Conservation (phyloP, 169 alveolate genomes). For the Eimeria praecox region DNA sequence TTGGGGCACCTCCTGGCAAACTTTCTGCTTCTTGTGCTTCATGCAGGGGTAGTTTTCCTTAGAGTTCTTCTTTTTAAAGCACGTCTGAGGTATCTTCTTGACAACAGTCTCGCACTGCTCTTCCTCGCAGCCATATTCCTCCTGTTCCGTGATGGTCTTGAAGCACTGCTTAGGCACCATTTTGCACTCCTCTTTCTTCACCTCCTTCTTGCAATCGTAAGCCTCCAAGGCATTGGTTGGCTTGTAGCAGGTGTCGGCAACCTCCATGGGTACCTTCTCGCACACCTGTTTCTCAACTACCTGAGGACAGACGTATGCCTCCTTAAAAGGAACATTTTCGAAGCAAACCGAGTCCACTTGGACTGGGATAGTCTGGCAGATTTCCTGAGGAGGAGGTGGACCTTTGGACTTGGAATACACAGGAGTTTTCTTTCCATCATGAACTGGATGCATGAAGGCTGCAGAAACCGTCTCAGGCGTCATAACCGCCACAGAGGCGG, state of each 20-base stretch:
- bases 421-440: conserved; percentile 29
- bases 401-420: conserved; percentile 21
- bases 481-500: conserved; percentile 77
- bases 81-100: conserved; percentile 62
- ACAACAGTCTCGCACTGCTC: conserved; percentile 77
- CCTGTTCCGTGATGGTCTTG: conserved; percentile 70
- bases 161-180: conserved; percentile 76
- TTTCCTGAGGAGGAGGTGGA: conserved; percentile 52
- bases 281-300: conserved; percentile 75
- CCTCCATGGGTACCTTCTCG: conserved; percentile 68
- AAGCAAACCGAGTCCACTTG: conserved; percentile 75
- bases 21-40: conserved; percentile 74
- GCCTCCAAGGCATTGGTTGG: conserved; percentile 77
- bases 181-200: conserved; percentile 79
- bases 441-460: conserved; percentile 66
- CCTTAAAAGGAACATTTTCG: conserved; percentile 74
- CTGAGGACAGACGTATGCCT: conserved; percentile 78
- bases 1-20: conserved; percentile 73
- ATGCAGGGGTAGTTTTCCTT: conserved; percentile 75
- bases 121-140: conserved; percentile 76
- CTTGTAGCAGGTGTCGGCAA: conserved; percentile 75
- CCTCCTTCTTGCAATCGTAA: conserved; percentile 68
- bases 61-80: conserved; percentile 58
- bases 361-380: conserved; percentile 71
- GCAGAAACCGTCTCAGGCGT: conserved; percentile 52